A percentile compares a stretch with the other conserved stretches of the same genome.
Conservation (phyloP, 495 filamentous ascomycete genomes). For the Penicillium canescens region DNA sequence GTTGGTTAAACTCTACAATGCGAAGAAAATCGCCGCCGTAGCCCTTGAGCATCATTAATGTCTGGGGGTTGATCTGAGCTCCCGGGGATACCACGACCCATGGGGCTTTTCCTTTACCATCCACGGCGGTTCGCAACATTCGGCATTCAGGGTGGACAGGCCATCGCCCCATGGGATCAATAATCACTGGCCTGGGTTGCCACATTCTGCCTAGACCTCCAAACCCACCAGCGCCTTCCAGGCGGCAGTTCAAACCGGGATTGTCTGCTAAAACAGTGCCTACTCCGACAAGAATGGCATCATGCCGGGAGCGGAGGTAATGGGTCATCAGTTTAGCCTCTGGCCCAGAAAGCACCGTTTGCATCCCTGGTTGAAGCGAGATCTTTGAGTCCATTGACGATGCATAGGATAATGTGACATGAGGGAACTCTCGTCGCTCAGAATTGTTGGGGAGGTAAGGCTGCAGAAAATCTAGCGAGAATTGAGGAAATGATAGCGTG, state of each 20-base stretch:
- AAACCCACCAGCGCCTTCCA: conserved; percentile 57
- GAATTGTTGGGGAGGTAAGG: conserved; percentile 45
- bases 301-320: conserved; percentile 77
- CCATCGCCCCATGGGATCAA: conserved; percentile 77
- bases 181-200: conserved; percentile 76
- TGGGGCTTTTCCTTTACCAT: conserved; percentile 69
- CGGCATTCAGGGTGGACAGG: conserved; percentile 56
- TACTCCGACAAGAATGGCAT: conserved; percentile 82
- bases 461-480: conserved; percentile 46
- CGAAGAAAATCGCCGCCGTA: conserved; percentile 52
- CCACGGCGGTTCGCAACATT: conserved; percentile 62
- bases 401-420: conserved; percentile 82
- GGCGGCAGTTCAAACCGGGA: conserved; percentile 77
- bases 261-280: conserved; percentile 84
- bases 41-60: conserved; percentile 45
- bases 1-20: conserved; percentile 49
- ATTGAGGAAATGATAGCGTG: conserved; percentile 45
- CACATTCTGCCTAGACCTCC: conserved; percentile 52
- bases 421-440: conserved; percentile 37
- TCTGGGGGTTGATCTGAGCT: conserved; percentile 47
- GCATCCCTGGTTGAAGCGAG: conserved; percentile 69
- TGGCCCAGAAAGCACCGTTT: conserved; percentile 77
- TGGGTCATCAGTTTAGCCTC: conserved; percentile 90
- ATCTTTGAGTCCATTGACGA: conserved; percentile 84
- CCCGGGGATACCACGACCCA: conserved; percentile 63